Percentiles rank a stretch among this genome's conserved stretches.
Conservation (phyloP, 169 alveolate genomes). For the Miamiensis avidus region DNA sequence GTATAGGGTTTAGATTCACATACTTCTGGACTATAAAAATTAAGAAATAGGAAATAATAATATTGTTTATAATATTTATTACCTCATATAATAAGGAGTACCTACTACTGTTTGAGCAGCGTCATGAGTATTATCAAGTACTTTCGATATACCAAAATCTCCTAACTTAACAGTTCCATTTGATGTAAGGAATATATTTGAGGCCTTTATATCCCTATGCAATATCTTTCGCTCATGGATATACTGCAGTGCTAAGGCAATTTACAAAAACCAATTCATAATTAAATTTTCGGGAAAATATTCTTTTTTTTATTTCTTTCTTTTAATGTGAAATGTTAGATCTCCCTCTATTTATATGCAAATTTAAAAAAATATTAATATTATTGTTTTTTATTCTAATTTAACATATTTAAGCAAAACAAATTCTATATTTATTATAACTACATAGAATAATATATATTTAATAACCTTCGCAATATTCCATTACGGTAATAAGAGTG, state of each 20-base stretch:
- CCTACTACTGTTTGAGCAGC: conserved; percentile 90
- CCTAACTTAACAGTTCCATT: conserved; percentile 85
- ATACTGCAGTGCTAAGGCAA: conserved; percentile 82
- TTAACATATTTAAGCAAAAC: conserved; percentile 13
- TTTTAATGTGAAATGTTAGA: conserved; percentile 70
- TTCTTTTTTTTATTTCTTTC: conserved; percentile 67
- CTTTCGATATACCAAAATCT: conserved; percentile 92
- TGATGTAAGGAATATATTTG: conserved; percentile 86
- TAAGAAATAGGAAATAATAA: conserved; percentile 49
- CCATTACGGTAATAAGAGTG: conserved; percentile 78
- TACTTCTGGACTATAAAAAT: conserved; percentile 78
- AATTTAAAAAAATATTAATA: conserved; percentile 23
- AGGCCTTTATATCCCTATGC: conserved; percentile 90
- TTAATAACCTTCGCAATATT: conserved; percentile 69
- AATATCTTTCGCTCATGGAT: conserved; percentile 84
- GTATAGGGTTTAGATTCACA: conserved; percentile 91
- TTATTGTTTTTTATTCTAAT: conserved; percentile 47
- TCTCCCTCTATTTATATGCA: conserved; percentile 74
- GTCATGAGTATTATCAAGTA: conserved; percentile 82
- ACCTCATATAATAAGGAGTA: conserved; percentile 90
- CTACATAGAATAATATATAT: not conserved
- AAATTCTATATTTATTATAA: conserved; percentile 15
- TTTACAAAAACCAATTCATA: conserved; percentile 85
- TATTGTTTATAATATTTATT: conserved; percentile 39
- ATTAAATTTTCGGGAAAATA: conserved; percentile 84